Evolutionary conservation across 2,329 filamentous ascomycete genomes (phyloP).

Genomic region (Tolypocladium pustulatum): DNA sequence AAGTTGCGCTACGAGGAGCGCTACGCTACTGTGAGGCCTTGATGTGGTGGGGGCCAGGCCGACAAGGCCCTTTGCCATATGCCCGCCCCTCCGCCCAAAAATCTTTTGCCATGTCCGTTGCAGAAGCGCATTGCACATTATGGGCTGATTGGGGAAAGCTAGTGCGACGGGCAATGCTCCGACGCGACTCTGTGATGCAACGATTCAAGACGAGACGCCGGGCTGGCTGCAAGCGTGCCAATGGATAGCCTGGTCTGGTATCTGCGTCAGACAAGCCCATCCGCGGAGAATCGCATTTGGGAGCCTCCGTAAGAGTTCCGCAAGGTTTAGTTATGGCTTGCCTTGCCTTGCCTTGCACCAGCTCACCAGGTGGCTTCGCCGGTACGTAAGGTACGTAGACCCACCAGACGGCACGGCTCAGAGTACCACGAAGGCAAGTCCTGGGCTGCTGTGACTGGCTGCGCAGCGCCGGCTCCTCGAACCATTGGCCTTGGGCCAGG

Average conservation of each 20-base stretch:
- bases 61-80: neutral
- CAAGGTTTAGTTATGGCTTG: neutral
- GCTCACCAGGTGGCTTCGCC: neutral
- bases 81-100: neutral
- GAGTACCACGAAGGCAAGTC: neutral
- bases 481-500: neutral
- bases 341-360: too few relatives aligned
- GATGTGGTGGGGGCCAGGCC: neutral
- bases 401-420: neutral
- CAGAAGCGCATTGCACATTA: neutral
- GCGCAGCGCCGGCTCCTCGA: neutral
- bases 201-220: neutral
- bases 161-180: neutral
- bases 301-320: neutral
- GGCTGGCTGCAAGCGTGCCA: neutral
- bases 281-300: neutral
- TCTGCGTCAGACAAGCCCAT: neutral
- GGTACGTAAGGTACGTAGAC: neutral
- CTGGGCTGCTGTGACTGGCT: neutral
- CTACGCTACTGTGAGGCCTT: neutral
- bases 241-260: neutral
- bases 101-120: neutral
- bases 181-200: neutral
- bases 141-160: neutral
- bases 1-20: neutral